Conservation (phyloP, 2,329 filamentous ascomycete genomes). For the Aureobasidium mangrovei region DNA sequence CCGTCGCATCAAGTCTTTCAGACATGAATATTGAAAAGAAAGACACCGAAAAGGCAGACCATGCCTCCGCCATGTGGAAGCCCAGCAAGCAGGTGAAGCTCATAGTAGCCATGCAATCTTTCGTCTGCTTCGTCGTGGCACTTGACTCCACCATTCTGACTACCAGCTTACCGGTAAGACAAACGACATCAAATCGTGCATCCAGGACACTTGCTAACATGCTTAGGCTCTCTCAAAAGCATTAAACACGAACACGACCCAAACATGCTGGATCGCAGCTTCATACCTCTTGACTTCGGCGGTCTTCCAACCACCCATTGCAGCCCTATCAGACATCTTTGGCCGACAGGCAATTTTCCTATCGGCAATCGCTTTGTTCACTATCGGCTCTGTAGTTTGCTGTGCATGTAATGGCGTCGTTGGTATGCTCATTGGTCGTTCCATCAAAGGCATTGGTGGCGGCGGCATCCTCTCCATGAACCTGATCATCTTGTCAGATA, state of each 20-base stretch:
- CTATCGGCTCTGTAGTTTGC: conserved; percentile 35
- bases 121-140: conserved; percentile 41
- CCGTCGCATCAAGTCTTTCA: no score
- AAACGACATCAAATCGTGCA: not conserved
- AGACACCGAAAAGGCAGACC: no score
- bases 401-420: not conserved
- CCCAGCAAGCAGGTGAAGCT: conserved; percentile 33
- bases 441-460: conserved; percentile 45
- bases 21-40: no score
- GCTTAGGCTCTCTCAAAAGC: conserved; percentile 24
- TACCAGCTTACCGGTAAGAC: conserved; percentile 34
- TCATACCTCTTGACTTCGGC: conserved; percentile 39
- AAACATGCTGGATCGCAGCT: conserved; percentile 43
- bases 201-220: not conserved
- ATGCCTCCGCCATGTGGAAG: conserved; percentile 24
- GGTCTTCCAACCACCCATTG: conserved; percentile 36
- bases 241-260: conserved; percentile 29
- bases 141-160: conserved; percentile 43
- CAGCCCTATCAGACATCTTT: conserved; percentile 39
- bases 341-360: conserved; percentile 40
- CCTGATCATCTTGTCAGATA: conserved; percentile 42
- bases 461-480: conserved; percentile 42
- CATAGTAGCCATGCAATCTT: conserved; percentile 33
- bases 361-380: conserved; percentile 37
- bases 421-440: conserved; percentile 31